Percentiles rank a stretch among this genome's conserved stretches.
Conservation (phyloP, 345 rosid genomes). For the Arabidopsis thaliana region TAIR10.1 NC_003076.8:12591001-12591500, state of each 20-base stretch:
- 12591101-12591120: slow-evolving; percentile 67
- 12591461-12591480: slow-evolving; percentile 31
- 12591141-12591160: slow-evolving; percentile 97
- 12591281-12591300: slow-evolving; percentile 21
- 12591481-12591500: slow-evolving; percentile 36
- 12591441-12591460: slow-evolving; percentile 10
- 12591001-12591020: slow-evolving; percentile 98
- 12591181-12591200: slow-evolving; percentile 99
- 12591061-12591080: background rate
- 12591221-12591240: slow-evolving; percentile 81
- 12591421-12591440: slow-evolving; percentile 17
- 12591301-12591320: slow-evolving; percentile 31
- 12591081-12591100: background rate
- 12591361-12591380: slow-evolving; percentile 94
- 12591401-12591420: slow-evolving; percentile 51
- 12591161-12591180: slow-evolving; percentile 99
- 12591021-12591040: slow-evolving; percentile 62
- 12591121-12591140: slow-evolving; percentile 96
- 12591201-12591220: slow-evolving; percentile 83
- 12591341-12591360: slow-evolving; percentile 96
- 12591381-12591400: slow-evolving; percentile 83
- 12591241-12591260: slow-evolving; percentile 57
- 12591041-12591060: slow-evolving; percentile 1
- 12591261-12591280: background rate
- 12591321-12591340: slow-evolving; percentile 75